Conservation (phyloP, 2,329 filamentous ascomycete genomes). For the Herpotrichia juniperi region DNA sequence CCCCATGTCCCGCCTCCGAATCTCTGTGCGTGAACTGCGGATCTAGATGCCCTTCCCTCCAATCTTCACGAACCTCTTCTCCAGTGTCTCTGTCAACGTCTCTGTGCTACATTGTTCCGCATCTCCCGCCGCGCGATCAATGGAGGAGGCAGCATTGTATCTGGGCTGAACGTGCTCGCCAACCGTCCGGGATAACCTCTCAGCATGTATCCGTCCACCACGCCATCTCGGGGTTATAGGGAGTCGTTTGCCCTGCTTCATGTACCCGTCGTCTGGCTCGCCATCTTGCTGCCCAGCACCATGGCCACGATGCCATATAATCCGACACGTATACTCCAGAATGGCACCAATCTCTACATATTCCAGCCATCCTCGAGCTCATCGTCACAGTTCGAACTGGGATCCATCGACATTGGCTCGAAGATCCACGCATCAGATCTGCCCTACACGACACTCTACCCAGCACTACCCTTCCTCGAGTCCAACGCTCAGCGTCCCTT, state of each 20-base stretch:
- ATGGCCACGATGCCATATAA: constrained; percentile 72
- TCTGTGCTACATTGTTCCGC: constrained; percentile 20
- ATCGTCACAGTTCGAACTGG: constrained; percentile 60
- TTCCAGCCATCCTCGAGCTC: constrained; percentile 62
- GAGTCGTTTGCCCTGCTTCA: constrained; percentile 8
- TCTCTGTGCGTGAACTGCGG: constrained; percentile 40
- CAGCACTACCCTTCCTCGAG: constrained; percentile 67
- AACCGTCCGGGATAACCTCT: not conserved
- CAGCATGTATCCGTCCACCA: constrained; percentile 13
- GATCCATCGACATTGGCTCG: constrained; percentile 69
- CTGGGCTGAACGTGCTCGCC: constrained; percentile 18
- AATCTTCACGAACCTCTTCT: constrained; percentile 6
- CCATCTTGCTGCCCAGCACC: constrained; percentile 10
- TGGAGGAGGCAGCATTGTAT: constrained; percentile 17
- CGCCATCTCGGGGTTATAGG: constrained; percentile 8
- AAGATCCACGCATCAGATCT: constrained; percentile 57
- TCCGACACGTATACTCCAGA: constrained; percentile 73
- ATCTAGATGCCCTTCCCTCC: constrained; percentile 29
- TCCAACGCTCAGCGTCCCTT: constrained; percentile 63
- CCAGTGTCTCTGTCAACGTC: constrained; percentile 9
- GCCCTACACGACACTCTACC: constrained; percentile 57
- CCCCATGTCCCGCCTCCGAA: constrained; percentile 31
- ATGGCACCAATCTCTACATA: constrained; percentile 68
- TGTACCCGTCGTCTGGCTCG: constrained; percentile 14
- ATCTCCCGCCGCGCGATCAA: constrained; percentile 15